A percentile compares a stretch with the other conserved stretches of the same genome.
Evolutionary conservation across 106 monocot genomes (phyloP).

Genomic region (Triglochin maritima): DNA sequence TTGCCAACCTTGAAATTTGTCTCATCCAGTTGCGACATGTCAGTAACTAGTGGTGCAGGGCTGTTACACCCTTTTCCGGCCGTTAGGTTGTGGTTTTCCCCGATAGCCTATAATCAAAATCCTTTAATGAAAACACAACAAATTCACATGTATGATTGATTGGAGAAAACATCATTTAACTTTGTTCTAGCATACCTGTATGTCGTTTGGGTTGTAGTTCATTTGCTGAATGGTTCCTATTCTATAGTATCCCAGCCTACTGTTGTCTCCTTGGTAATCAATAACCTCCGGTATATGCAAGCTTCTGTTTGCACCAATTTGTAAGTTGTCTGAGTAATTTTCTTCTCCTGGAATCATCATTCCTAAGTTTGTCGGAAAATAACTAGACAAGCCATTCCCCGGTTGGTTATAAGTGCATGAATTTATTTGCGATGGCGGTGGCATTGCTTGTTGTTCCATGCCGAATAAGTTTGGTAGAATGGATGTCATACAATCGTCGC

Average conservation of each 20-base stretch:
- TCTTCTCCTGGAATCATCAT: too few species aligned
- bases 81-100: neutral
- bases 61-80: constrained; percentile 16
- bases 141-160: neutral
- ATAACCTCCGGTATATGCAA: too few species aligned
- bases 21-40: constrained; percentile 30
- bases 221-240: neutral
- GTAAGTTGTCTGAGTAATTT: too few species aligned
- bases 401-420: too few species aligned
- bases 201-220: neutral
- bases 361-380: too few species aligned
- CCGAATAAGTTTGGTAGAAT: too few species aligned
- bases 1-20: constrained; percentile 43
- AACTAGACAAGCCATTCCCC: too few species aligned
- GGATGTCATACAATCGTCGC: too few species aligned
- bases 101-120: neutral
- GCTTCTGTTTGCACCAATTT: too few species aligned
- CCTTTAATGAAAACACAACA: neutral
- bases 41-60: constrained; percentile 1
- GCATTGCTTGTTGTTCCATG: too few species aligned
- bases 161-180: neutral
- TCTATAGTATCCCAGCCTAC: neutral
- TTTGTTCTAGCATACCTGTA: neutral
- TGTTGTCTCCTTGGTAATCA: neutral
- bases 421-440: too few species aligned